Base-by-base conservation (phyloP, 441 rosid species). In the Gossypium gossypioides region DNA sequence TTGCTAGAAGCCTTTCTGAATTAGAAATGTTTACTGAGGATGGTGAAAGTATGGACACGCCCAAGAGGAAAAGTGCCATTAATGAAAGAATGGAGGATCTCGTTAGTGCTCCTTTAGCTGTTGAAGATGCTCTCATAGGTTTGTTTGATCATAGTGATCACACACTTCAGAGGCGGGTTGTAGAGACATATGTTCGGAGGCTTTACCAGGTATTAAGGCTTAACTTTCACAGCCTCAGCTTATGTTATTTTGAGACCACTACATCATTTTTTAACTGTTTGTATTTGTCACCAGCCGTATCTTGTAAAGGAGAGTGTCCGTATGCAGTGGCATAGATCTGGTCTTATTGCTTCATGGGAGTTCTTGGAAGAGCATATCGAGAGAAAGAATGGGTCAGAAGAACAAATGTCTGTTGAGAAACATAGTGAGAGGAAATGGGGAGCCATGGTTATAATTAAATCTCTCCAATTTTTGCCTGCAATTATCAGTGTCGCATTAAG, bases 1-100 rank as follows among this genome's bases (percentile, higher is more conserved):
- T 96, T 79, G 99, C 99, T 51, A 86, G 99, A 86, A 96, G 92
- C 84, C 96, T 96, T 74, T 96, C 99, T 44, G 99, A 93, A 80
- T 78, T 96, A 73, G 99, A 96, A 83, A 96, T 96, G 99, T 93
- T 96, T 80, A 96, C 97, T 4, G 99, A 93, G 86, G 98, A 96
- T 81, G 98, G 98, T 75, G 99, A 93, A 85, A 88, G 73, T 83
- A 89, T 93, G 97, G 99, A 96, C 81, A 96, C 97, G 77, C 98
- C 98, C 34, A 93, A 86, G 84, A 87, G 97, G 78, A 93, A 91
- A 83, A 93, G 88, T 85, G 99, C 99, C 78, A 91, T 93, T 71
- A 89, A 91, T 81, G 98, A 96, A 82, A 88, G 99, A 60, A 96
- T 93, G 90, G 97, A 96, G 81, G 98, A 89, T 84, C 96, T 96